Evolutionary conservation across 805 yeast genomes (phyloP), one percentile per base, ranked within the genome.

Genomic region (Isabelozyma heimii): DNA sequence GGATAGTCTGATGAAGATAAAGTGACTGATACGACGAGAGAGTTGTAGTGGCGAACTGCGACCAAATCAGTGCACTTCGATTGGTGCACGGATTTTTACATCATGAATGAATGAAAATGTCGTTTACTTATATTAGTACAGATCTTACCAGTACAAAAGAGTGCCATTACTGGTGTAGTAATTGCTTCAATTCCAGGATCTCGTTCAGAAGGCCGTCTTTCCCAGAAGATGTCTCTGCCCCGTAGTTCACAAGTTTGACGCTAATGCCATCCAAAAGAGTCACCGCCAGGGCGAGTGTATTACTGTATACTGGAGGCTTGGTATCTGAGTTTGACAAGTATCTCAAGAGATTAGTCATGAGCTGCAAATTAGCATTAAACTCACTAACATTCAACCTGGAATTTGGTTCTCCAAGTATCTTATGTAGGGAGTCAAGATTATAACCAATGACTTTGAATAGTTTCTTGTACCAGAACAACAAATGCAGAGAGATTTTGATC

Each of bases 381-480:
- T 71, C 75, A 33, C 58, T 55, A 43, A 42, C 27, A 9, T 42
- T 42, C 37, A 70, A 49, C 45, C 13, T 46, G 50, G 44, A 24
- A 13, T 15, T 9, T 7, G 49, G 50, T 26, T 44, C 33, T 12
- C 38, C 50, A 8, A 67, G 47, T 26, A 62, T 51, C 6, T 56
- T 49, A 6, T 30, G 43, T 33, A 66, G 58, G 26, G 71, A 62
- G 42, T 41, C 45, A 35, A 65, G 50, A 42, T 56, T 70, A 48
- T 62, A 67, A 35, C 55, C 53, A 13, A 74, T 60, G 33, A 73
- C 75, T 40, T 69, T 69, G 58, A 70, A 65, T 40, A 73, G 61
- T 52, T 68, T 69, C 44, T 55, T 59, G 47, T 62, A 62, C 73
- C 75, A 70, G 41, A 65, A 61, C 43, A 72, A 56, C 27, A 59